Conservation (phyloP, 441 rosid species). For the Corymbia calophylla region DNA sequence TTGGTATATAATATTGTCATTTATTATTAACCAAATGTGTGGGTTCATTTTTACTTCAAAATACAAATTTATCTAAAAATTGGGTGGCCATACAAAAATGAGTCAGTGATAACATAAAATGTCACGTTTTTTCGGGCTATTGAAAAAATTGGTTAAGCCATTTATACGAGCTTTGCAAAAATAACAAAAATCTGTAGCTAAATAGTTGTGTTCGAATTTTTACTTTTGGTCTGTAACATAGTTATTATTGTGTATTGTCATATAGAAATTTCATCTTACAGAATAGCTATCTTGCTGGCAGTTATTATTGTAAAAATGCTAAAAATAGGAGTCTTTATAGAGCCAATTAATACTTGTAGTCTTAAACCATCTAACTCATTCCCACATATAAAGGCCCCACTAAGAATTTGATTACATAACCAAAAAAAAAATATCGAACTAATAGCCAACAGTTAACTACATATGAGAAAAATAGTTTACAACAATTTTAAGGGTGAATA, state of each 20-base stretch:
- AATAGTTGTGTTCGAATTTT: no score
- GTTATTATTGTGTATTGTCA: neutral
- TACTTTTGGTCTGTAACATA: no score
- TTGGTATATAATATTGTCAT: neutral
- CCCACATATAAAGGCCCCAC: neutral
- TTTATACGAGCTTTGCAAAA: neutral
- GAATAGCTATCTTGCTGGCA: neutral
- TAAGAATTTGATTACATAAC: neutral
- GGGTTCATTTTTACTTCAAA: neutral
- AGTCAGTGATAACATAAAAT: neutral
- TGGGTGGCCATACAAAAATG: neutral
- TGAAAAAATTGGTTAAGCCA: neutral
- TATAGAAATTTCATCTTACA: neutral
- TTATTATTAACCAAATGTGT: neutral
- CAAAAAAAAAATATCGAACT: neutral
- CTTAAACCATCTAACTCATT: neutral
- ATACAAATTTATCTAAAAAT: no score
- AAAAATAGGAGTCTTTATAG: no score
- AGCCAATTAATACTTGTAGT: rapidly evolving
- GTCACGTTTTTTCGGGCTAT: neutral
- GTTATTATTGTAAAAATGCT: neutral
- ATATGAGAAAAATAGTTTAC: no score
- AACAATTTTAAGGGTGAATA: no score
- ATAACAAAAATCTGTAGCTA: neutral
- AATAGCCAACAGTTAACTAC: neutral